Conservation (phyloP, 2,329 filamentous ascomycete genomes). For the Akanthomyces uredinophilus region DNA sequence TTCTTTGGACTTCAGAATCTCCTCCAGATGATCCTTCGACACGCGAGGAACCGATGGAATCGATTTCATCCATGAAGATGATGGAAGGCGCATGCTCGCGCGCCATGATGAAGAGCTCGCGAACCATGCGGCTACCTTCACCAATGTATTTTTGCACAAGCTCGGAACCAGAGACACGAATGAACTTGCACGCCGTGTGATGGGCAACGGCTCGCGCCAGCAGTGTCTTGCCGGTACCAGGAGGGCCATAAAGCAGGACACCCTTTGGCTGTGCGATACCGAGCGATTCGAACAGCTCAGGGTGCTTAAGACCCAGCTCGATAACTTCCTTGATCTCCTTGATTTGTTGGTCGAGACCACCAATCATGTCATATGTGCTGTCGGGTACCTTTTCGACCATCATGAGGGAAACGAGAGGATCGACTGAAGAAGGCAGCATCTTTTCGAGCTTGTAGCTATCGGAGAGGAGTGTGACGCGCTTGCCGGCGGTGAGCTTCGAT, state of each 20-base stretch:
- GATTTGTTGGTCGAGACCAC: slow-evolving; percentile 96
- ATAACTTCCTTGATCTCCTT: slow-evolving; percentile 99
- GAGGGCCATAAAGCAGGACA: slow-evolving; percentile 91
- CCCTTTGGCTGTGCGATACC: slow-evolving; percentile 98
- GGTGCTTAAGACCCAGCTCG: slow-evolving; percentile 95
- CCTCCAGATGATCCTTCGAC: slow-evolving; percentile 93
- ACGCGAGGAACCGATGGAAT: slow-evolving; percentile 94
- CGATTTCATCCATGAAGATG: slow-evolving; percentile 99
- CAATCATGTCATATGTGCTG: slow-evolving; percentile 99
- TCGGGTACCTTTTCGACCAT: slow-evolving; percentile 99
- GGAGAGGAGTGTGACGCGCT: slow-evolving; percentile 92
- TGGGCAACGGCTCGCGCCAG: slow-evolving; percentile 93
- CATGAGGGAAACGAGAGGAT: slow-evolving; percentile 98
- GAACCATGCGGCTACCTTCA: slow-evolving; percentile 96
- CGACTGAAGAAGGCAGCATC: slow-evolving; percentile 95
- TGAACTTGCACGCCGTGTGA: slow-evolving; percentile 99
- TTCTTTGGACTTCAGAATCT: slow-evolving; percentile 96
- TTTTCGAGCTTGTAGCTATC: slow-evolving; percentile 99
- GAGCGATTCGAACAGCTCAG: slow-evolving; percentile 97
- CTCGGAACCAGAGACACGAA: slow-evolving; percentile 91
- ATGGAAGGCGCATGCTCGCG: slow-evolving; percentile 96
- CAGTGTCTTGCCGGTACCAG: slow-evolving; percentile 94
- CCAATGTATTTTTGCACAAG: slow-evolving; percentile 99
- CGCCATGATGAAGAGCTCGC: slow-evolving; percentile 98
- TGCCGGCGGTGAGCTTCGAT: slow-evolving; percentile 90